Evolutionary conservation across 2,329 filamentous ascomycete genomes (phyloP), one percentile per base, ranked within the genome.

Genomic region (Alternaria ethzedia): DNA sequence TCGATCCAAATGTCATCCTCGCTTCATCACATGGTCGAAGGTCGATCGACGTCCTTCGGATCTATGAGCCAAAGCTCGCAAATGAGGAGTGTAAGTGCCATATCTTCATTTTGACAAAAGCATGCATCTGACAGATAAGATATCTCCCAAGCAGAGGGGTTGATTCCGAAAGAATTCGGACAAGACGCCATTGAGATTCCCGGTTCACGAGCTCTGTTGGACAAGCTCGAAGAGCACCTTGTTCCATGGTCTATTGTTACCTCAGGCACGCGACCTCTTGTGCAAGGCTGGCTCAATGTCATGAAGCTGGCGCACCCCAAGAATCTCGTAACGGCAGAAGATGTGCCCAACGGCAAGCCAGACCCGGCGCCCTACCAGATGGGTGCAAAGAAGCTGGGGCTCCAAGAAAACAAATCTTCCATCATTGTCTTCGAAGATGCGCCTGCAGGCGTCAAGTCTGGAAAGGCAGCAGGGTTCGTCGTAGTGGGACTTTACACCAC

Each of bases 21-120:
- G 87, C 93, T 73, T 97, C 93, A 10, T 97, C 94, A 6, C 96
- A 99, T 81, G 96, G 96, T 65, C 89, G 95, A 63, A 86, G 96
- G 62, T 93, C 90, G 70, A 97, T 98, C 74, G 96, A 99, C 73
- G 89, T 91, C 3, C 85, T 99, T 62, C 88, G 88, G 78, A 83
- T 94, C 26, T 87, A 97, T 62, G 90, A 92, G 66, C 91, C 93
- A 15, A 89, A 92, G 71, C 93, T 93, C 78, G 96, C 96, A 45
- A 97, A 91, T 72, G 95, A 92, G 93, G 93, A 97, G 68, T 97
- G 93, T 96, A 82, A 83, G 92, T 88, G 30, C 59, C 7, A 21
- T 52, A 36, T 17, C 17, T 54, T 54, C 32, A 20, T 36, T 30
- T 50, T 26, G 21, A 8, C 44, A n/a, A 45, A 11, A 49, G 44